Percentiles rank a stretch among this genome's conserved stretches.
These are phyloP conservation scores for Diphasiastrum complanatum DNA, from an alignment of 83 land plant species.

Conservation along the genomic window DNA sequence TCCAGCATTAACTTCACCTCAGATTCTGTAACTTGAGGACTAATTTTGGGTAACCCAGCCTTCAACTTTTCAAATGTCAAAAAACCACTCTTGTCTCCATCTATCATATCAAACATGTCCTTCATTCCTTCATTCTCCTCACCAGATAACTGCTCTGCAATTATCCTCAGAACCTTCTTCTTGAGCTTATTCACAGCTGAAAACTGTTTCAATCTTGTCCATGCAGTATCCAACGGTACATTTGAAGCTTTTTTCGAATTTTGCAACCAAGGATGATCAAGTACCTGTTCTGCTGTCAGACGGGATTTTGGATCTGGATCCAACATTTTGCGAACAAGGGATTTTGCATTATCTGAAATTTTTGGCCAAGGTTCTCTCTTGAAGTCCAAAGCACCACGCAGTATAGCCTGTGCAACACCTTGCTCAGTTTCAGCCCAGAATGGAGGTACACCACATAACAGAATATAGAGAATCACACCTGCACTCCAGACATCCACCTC, in stretches of 20 bases:
- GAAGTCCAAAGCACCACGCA: not conserved
- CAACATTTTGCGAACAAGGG: not conserved
- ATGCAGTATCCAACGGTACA: too few species aligned
- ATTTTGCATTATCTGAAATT: not conserved
- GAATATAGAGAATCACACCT: too few species aligned
- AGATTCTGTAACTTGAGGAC: conserved; percentile 21
- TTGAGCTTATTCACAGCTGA: too few species aligned
- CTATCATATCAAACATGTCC: too few species aligned
- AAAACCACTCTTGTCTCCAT: not conserved
- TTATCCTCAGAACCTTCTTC: conserved; percentile 2
- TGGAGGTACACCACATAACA: too few species aligned
- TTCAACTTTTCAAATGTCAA: not conserved
- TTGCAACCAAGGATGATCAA: conserved; percentile 12
- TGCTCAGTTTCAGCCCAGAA: too few species aligned
- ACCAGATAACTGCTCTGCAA: conserved; percentile 3
- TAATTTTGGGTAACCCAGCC: conserved; percentile 7
- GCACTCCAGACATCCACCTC: too few species aligned
- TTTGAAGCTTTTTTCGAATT: too few species aligned
- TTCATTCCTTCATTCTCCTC: too few species aligned
- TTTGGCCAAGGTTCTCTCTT: not conserved
- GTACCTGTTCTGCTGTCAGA: not conserved
- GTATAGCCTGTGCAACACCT: conserved; percentile 1
- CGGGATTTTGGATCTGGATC: not conserved
- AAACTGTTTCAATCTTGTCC: too few species aligned
- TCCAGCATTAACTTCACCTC: conserved; percentile 1